Evolutionary conservation across 108 stramenopile genomes (phyloP), one percentile per base, ranked within the genome.

Genomic region (Cyclotella choctawhatcheeana): DNA sequence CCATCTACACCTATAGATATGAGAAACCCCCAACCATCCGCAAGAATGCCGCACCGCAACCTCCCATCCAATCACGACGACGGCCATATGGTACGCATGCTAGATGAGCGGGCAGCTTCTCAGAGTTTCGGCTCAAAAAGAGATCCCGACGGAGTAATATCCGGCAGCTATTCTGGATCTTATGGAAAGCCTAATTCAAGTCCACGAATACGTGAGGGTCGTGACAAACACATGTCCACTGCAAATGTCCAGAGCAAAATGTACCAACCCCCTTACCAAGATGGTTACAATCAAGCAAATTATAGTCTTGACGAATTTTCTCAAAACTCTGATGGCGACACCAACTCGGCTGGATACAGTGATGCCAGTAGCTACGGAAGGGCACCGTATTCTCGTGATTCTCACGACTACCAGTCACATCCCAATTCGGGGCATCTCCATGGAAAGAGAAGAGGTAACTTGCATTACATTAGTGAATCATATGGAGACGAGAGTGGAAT

Each of bases 241-340:
- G n/a, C n/a, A n/a, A n/a, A n/a, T n/a, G n/a, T n/a, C n/a, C n/a
- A n/a, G n/a, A 48, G 48, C 7, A 60, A 32, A 17, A 52, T 64
- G 25, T 76, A 67, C 47, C 59, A 67, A 20, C 34, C 55, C 50
- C 45, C 51, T 35, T 47, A 29, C 18, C 50, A 71, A 35, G 85
- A 69, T 30, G 65, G 22, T 20, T 79, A 79, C 52, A 79, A 71
- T 47, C 71, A 40, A 40, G 85, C 68, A 25, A 64, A 27, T 27
- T 79, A 79, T 44, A 79, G 78, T 47, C 71, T 79, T 10, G 78
- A 68, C 16, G 64, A 79, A 14, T 79, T 72, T 35, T 79, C 78
- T 1, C 58, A 79, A 43, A 50, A 62, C 13, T 79, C 78, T 63
- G 78, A 79, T 47, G 63, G 37, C 13, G 35, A n/a, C 34, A 64